A percentile compares a stretch with the other conserved stretches of the same genome.
Conservation (phyloP, 306 rosid species). For the Vigna unguiculata region DNA sequence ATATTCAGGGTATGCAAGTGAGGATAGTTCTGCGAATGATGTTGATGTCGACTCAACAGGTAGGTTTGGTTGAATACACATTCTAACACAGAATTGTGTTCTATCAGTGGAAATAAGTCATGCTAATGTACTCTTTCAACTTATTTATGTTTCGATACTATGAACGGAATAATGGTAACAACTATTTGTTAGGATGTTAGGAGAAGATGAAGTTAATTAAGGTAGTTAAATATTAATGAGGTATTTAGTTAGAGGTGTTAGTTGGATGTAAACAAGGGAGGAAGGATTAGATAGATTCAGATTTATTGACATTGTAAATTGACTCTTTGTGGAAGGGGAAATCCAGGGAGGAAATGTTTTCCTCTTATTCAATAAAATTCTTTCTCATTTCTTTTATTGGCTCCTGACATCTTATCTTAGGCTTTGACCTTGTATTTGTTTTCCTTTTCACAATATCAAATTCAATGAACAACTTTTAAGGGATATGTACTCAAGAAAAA, state of each 20-base stretch:
- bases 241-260: no score
- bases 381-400: no score
- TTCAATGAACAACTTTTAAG: background rate
- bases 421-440: background rate
- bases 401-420: background rate
- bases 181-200: background rate
- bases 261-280: no score
- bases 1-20: slow-evolving; percentile 70
- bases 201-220: no score
- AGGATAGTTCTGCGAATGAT: slow-evolving; percentile 74
- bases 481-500: background rate
- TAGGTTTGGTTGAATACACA: slow-evolving; percentile 38
- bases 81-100: background rate
- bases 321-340: no score
- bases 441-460: background rate
- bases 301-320: no score
- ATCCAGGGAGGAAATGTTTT: no score
- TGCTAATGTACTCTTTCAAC: background rate
- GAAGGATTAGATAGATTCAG: no score
- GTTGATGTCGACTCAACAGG: slow-evolving; percentile 64
- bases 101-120: background rate
- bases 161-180: background rate
- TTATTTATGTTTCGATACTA: background rate
- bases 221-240: no score
- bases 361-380: no score